Conservation (phyloP, 2,329 filamentous ascomycete genomes). For the Ophiostoma himal-ulmi region DNA sequence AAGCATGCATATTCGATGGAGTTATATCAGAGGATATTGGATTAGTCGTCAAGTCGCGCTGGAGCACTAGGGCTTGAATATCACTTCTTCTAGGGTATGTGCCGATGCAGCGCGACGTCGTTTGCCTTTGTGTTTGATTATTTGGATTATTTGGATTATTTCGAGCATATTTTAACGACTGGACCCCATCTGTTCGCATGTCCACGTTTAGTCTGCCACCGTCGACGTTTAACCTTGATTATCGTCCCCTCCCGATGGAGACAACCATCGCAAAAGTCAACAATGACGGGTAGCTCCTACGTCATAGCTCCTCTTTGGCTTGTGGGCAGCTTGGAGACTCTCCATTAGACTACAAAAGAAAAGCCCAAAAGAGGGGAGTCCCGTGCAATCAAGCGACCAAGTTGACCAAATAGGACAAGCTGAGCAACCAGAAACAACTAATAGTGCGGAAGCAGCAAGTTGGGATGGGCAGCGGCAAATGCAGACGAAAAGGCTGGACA, state of each 20-base stretch:
- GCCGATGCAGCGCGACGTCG: background rate
- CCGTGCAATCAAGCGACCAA: background rate
- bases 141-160: background rate
- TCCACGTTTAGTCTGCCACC: background rate
- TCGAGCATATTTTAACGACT: background rate
- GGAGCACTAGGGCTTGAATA: background rate
- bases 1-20: background rate
- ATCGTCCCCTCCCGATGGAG: background rate
- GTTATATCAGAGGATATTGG: background rate
- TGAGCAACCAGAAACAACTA: background rate
- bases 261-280: background rate
- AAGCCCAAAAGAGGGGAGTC: background rate
- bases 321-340: background rate
- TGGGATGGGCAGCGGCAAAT: background rate
- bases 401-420: background rate
- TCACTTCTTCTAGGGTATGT: background rate
- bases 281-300: constrained; percentile 1
- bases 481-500: background rate
- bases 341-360: background rate
- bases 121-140: background rate
- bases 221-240: background rate
- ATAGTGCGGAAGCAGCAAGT: background rate
- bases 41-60: background rate
- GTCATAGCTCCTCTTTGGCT: background rate
- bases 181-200: background rate